These are phyloP conservation scores for Davidsoniella eucalypti DNA, from an alignment of 2,329 filamentous ascomycete species.

Conservation along the genomic window DNA sequence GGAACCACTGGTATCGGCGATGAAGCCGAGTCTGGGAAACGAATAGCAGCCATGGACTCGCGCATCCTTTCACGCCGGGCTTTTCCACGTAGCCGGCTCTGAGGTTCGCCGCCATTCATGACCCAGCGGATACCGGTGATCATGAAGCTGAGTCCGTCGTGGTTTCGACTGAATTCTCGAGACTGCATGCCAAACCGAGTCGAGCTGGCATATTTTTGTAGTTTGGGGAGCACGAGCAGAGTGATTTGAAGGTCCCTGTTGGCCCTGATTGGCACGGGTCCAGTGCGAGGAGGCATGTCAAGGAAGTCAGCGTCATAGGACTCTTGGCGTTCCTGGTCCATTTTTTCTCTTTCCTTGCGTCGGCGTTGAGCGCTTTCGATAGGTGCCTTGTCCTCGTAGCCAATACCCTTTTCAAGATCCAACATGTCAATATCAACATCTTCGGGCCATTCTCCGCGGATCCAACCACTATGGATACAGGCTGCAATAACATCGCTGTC, in stretches of 20 bases:
- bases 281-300: slow-evolving; percentile 36
- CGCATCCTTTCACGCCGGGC: slow-evolving; percentile 39
- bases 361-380: slow-evolving; percentile 13
- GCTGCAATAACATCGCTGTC: slow-evolving; percentile 88
- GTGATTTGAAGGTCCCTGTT: slow-evolving; percentile 77
- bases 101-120: slow-evolving; percentile 49
- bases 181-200: slow-evolving; percentile 70
- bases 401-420: slow-evolving; percentile 29
- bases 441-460: slow-evolving; percentile 73
- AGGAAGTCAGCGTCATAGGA: slow-evolving; percentile 26
- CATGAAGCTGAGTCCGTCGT: slow-evolving; percentile 84
- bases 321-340: slow-evolving; percentile 20
- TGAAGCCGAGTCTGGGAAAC: neutral
- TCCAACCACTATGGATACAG: slow-evolving; percentile 85
- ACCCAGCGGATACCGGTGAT: slow-evolving; percentile 73
- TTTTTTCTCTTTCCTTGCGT: slow-evolving; percentile 19
- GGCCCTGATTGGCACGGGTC: slow-evolving; percentile 45
- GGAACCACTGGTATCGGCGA: too few species aligned
- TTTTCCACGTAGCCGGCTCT: slow-evolving; percentile 38
- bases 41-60: slow-evolving; percentile 35
- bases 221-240: slow-evolving; percentile 60
- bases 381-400: slow-evolving; percentile 4
- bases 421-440: slow-evolving; percentile 58
- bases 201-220: slow-evolving; percentile 60
- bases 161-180: slow-evolving; percentile 56